These are phyloP conservation scores for Blastobotrys americana DNA, from an alignment of 805 yeast genomes.

Conservation along the genomic window DNA sequence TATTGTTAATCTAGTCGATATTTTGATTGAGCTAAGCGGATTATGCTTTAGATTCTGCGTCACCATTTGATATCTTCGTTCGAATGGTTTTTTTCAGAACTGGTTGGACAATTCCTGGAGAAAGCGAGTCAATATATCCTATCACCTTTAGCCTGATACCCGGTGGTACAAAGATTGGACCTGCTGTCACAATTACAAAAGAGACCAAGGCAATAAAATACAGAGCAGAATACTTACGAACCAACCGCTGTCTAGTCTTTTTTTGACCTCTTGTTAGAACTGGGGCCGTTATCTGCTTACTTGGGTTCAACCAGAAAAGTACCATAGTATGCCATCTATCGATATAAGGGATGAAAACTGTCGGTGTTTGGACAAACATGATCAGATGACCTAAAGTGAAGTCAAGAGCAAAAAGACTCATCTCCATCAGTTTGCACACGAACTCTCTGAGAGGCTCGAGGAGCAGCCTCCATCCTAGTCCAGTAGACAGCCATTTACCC, in stretches of 20 bases:
- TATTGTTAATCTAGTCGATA: neutral
- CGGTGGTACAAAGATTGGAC: constrained; percentile 57
- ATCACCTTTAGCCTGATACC: constrained; percentile 1
- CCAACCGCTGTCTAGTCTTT: constrained; percentile 66
- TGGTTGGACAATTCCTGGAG: constrained; percentile 30
- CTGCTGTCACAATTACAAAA: constrained; percentile 62
- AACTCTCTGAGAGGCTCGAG: constrained; percentile 83
- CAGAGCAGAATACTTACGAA: constrained; percentile 66
- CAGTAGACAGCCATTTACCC: constrained; percentile 45
- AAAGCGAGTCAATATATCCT: constrained; percentile 21
- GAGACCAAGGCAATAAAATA: constrained; percentile 53
- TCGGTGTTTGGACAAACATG: constrained; percentile 73
- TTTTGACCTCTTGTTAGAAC: constrained; percentile 75
- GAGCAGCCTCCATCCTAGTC: constrained; percentile 75
- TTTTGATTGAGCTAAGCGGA: no score
- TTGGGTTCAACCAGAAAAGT: constrained; percentile 93
- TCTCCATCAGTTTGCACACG: constrained; percentile 75
- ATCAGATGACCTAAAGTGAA: constrained; percentile 78
- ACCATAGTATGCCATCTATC: constrained; percentile 90
- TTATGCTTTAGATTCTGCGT: neutral
- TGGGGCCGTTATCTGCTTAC: constrained; percentile 79
- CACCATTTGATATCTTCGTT: neutral
- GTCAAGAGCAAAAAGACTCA: constrained; percentile 87
- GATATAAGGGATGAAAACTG: constrained; percentile 67
- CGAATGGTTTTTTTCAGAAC: neutral